phyloP scores from a whole-genome alignment of 2,329 filamentous ascomycete species.

The Davidsoniella neocaledoniae region DNA sequence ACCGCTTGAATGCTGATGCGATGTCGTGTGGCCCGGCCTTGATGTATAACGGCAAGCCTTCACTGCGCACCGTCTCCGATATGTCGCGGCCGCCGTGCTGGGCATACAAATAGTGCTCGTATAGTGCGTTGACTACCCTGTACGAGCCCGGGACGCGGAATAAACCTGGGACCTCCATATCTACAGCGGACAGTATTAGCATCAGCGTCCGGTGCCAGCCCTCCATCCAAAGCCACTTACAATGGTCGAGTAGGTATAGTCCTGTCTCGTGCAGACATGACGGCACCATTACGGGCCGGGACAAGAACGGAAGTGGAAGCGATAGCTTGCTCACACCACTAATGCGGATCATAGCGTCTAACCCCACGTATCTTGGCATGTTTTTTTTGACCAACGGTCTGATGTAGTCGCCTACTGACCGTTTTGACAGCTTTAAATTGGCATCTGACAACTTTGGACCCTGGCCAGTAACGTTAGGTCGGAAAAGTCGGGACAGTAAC shows the following conservation, averaged over 20 bases:
- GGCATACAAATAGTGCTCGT: conserved; percentile 41
- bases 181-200: conserved; percentile 10
- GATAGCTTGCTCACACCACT: conserved; percentile 47
- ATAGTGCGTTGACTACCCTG: conserved; percentile 38
- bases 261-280: conserved; percentile 50
- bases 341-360: conserved; percentile 43
- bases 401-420: conserved; percentile 11
- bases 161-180: conserved; percentile 35
- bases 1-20: conserved; percentile 48
- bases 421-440: conserved; percentile 8
- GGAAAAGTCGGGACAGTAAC: conserved; percentile 10
- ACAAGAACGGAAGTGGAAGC: conserved; percentile 40
- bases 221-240: conserved; percentile 20
- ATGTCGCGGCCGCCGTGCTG: conserved; percentile 12
- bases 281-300: conserved; percentile 40
- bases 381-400: conserved; percentile 11
- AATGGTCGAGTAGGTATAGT: conserved; percentile 45
- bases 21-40: conserved; percentile 45
- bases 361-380: conserved; percentile 20
- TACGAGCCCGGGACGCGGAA: conserved; percentile 47
- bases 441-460: conserved; percentile 1
- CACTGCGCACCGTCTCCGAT: conserved; percentile 38
- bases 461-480: not conserved
- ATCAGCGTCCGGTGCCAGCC: not conserved
- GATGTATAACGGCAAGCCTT: conserved; percentile 44